Base-by-base conservation (phyloP, 2,329 filamentous ascomycete species). In the Coniochaeta prunicola region DNA sequence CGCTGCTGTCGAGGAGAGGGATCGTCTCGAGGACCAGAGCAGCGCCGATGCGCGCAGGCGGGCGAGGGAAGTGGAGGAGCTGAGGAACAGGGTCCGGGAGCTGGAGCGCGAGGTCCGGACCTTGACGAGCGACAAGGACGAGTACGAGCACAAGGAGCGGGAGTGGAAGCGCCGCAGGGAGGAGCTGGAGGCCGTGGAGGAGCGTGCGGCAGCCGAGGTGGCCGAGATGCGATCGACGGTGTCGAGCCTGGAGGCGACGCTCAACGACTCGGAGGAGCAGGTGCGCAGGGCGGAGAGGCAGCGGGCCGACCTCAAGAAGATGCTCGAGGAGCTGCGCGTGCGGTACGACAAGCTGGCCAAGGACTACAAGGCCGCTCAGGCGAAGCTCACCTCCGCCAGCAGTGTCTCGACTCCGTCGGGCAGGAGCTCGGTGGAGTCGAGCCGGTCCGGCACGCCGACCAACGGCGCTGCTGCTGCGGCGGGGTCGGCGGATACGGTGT, bases 1-100 rank as follows among this genome's bases (percentile, higher is more conserved):
- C 67, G 80, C 90, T 1, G 92, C 92, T 0, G 82, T 96, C n/a
- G 92, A 97, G 70, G 94, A 99, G 72, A 85, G 94, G 19, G 94
- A 99, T 70, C 86, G 91, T 2, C 87, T 92, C 2, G 93, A 99
- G 73, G 92, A 97, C 62, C 92, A 97, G 74, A 87, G 91, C 2
- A 91, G 86, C 67, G 89, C 86, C 0, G 81, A 90, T 55, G 89
- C 88, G 13, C 83, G 93, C 57, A 84, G 90, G 48, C 87, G 88
- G 61, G 84, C 90, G 7, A 82, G 92, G 54, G 94, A 97, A 76
- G 80, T 91, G 3, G 94, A 97, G 70, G 93, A 97, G 65, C 77
- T 96, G 40, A 91, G 88, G 71, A 80, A 80, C 56, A 90, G 87
- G 72, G 80, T 92, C 12, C 85, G 91, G 7, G 92, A 97, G 62